Evolutionary conservation across 2,329 filamentous ascomycete species (phyloP).

Genomic region (Penicillium sp.): DNA sequence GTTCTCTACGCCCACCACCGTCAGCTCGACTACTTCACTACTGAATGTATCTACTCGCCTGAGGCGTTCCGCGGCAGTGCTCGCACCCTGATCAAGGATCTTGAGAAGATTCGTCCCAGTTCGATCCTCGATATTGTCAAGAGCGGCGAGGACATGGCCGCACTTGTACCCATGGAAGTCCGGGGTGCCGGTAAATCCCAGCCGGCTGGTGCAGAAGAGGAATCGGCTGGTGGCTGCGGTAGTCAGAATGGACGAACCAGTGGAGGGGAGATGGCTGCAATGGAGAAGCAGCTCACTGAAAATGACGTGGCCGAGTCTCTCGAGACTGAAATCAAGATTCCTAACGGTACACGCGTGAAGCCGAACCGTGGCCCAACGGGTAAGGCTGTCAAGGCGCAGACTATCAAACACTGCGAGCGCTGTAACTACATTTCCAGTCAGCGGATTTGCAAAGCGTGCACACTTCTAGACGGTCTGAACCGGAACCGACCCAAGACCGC

Average conservation of each 20-base stretch:
- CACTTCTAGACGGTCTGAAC: constrained; percentile 84
- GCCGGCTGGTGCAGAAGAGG: constrained; percentile 48
- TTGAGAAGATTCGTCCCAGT: constrained; percentile 89
- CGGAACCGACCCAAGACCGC: constrained; percentile 59
- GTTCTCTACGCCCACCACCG: constrained; percentile 97
- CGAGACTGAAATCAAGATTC: constrained; percentile 65
- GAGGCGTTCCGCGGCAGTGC: constrained; percentile 95
- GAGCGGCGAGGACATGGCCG: constrained; percentile 95
- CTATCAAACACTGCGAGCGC: constrained; percentile 74
- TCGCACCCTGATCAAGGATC: constrained; percentile 86
- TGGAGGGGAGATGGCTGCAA: constrained; percentile 75
- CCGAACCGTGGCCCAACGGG: constrained; percentile 31
- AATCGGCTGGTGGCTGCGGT: constrained; percentile 68
- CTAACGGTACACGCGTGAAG: constrained; percentile 23
- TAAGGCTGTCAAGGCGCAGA: constrained; percentile 59
- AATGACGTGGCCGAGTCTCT: constrained; percentile 61
- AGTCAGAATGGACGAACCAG: constrained; percentile 64
- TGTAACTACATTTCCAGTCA: constrained; percentile 98
- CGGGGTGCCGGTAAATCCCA: constrained; percentile 30
- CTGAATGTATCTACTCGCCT: constrained; percentile 96
- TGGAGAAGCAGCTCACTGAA: constrained; percentile 70
- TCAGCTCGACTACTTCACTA: constrained; percentile 95
- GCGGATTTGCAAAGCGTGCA: constrained; percentile 88
- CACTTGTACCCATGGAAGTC: constrained; percentile 67
- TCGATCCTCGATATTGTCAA: constrained; percentile 92